Base-by-base conservation (phyloP, 1,284 basidiomycete genomes). In the Austroboletus novae-zelandiae region DNA sequence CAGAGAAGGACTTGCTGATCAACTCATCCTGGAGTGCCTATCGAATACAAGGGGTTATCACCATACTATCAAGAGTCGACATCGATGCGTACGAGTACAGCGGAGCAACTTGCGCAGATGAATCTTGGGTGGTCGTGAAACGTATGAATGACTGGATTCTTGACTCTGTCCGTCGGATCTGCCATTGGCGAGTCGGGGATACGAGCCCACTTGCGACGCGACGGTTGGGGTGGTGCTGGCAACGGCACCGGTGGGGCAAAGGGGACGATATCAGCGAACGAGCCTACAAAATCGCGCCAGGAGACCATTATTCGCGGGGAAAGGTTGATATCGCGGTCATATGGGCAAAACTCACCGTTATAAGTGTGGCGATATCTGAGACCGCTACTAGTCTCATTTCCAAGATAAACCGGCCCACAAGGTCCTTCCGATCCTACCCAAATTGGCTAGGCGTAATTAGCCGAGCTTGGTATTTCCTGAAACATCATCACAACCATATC, bases 1-100 rank as follows among this genome's bases (percentile, higher is more conserved):
- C 91, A 20, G 87, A 86, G 72, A 94, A 94, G 0, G 88, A 73
- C 65, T 93, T 93, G 70, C 86, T 90, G 57, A 94, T 89, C 10
- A 92, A 70, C 58, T 94, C 91, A 61, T 93, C 91, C 68, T 93
- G 88, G n/a, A 91, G 73, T 18, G 83, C 79, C 87, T 89, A 55
- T 17, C 50, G 23, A 50, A 15, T 17, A 25, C 9, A 23, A 43
- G 39, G 42, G 20, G 41, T 41, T 15, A 40, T 48, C 14, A 45
- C 49, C 35, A 9, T 20, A 27, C 9, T 23, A 34, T 40, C 20
- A 23, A 39, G 15, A 35, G 47, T 23, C 10, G 43, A 29, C 10
- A 36, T 43, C 6, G 25, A 41, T 50, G 71, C 83, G 45, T 43
- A 86, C 86, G 48, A 89, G 79, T 11, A 81, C 78, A 13, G 83